phyloP scores from a whole-genome alignment of 345 rosid species.

The Eucalyptus shirleyi region DNA sequence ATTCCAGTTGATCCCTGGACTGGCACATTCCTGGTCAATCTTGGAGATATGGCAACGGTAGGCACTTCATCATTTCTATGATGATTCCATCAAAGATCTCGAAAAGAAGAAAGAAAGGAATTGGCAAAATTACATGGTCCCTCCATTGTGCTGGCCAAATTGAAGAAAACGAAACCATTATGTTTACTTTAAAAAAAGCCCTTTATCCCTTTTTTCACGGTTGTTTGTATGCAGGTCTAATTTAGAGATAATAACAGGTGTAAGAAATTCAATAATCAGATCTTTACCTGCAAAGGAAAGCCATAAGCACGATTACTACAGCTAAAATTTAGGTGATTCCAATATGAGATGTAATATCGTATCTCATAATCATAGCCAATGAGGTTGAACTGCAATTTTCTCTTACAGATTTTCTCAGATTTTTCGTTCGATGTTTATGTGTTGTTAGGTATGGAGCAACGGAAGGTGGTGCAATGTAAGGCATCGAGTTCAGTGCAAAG shows the following conservation, averaged over 20 bases:
- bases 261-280: not conserved
- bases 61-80: not conserved
- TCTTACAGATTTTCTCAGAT: not conserved
- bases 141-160: not conserved
- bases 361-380: not conserved
- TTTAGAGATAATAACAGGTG: not conserved
- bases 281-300: not conserved
- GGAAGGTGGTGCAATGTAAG: constrained; percentile 59
- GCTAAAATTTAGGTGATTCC: not conserved
- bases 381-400: not conserved
- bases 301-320: not conserved
- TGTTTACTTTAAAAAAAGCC: not conserved
- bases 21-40: constrained; percentile 72
- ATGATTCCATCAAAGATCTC: not conserved
- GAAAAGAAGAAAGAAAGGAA: not conserved
- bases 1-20: constrained; percentile 45
- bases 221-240: not conserved
- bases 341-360: not conserved
- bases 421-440: not conserved
- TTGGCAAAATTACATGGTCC: not conserved
- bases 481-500: constrained; percentile 77
- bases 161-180: not conserved
- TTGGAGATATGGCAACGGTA: constrained; percentile 71
- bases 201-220: not conserved
- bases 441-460: constrained; percentile 62